Evolutionary conservation across 306 rosid genomes (phyloP), one percentile per base, ranked within the genome.

Genomic region (Spatholobus suberectus): DNA sequence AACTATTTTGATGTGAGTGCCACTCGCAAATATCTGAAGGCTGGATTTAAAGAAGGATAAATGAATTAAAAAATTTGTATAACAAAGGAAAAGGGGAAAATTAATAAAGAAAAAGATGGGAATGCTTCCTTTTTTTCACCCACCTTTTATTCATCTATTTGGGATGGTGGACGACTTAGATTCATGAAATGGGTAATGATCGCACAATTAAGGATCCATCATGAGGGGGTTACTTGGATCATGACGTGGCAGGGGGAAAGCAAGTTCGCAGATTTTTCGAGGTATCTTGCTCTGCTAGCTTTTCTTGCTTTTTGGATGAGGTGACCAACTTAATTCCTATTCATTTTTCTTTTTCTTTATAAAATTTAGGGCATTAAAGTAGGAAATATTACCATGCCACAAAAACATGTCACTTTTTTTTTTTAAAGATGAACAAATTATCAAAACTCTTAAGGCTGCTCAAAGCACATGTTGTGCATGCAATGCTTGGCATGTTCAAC

Each of bases 1-100:
- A 37, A 80, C 55, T 34, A 77, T 81, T 86, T 7, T 59, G 76
- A 29, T 29, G 26, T 86, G 84, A 84, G 81, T 72, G 70, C 79
- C 73, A 44, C n/a, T 78, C 63, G 71, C 79, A 21, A 51, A n/a
- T 78, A 73, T 29, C 32, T 29, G 32, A 29, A 29, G 76, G 75
- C 13, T 46, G 44, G 68, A 85, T 87, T 80, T 82, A 80, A 57
- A 77, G 76, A 21, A 65, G 6, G 15, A 58, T 40, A 51, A 49
- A 76, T 13, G 40, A 38, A 47, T 55, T 37, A 6, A 61, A 75
- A 40, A 47, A 27, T 3, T 8, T 4, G 51, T 12, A 41, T 57
- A 57, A 40, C 13, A 40, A 9, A 54, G 68, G 18, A 70, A 52
- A 61, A 40, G n/a, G 46, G 26, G 5, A 4, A 72, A 49, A 76